Evolutionary conservation across 2,329 filamentous ascomycete species (phyloP), one percentile per base, ranked within the genome.

Genomic region (Sporothrix variecibatus): DNA sequence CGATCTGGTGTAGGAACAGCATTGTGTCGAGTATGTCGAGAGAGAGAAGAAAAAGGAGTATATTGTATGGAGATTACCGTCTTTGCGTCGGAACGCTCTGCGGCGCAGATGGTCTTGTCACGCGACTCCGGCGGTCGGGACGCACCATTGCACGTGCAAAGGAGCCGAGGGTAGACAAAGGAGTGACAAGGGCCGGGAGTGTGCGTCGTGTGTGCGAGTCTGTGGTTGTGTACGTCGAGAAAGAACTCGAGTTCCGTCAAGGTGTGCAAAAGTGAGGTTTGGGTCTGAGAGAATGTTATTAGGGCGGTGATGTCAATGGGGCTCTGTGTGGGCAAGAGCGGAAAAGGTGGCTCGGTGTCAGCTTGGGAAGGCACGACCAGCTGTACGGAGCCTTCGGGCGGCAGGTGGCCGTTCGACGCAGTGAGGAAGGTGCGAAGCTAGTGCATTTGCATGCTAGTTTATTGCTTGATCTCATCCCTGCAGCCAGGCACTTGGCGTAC

Each of bases 1-100:
- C 96, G 77, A 92, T 88, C 84, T 98, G 96, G 83, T 98, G 93
- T 75, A 97, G 86, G 81, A 98, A 90, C 77, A 98, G 87, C 96
- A 98, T 98, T 43, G 80, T 83, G 6, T 28, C 53, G 53, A 17
- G 17, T 6, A 43, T 20, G 34, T 31, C 31, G 40, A 34, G 12
- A 23, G 38, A 31, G 23, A 28, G 46, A 7, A 28, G 40, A n/a
- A 23, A 26, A 53, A 17, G 38, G 31, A n/a, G 28, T 23, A 28
- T 49, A 34, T 64, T 31, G 31, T 7, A 43, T 26, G 12, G 38
- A 20, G 17, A 20, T 46, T 62, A 40, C 28, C 34, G 40, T 51
- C 43, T 53, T 43, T 71, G 34, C 67, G 28, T 38, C 53, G 65
- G 65, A 53, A 68, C 40, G 65, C 28, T 70, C 51, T 28, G 40